These are phyloP conservation scores for Sugiyamaella grinbergsii DNA, from an alignment of 1,139 yeast species.

Conservation along the genomic window DNA sequence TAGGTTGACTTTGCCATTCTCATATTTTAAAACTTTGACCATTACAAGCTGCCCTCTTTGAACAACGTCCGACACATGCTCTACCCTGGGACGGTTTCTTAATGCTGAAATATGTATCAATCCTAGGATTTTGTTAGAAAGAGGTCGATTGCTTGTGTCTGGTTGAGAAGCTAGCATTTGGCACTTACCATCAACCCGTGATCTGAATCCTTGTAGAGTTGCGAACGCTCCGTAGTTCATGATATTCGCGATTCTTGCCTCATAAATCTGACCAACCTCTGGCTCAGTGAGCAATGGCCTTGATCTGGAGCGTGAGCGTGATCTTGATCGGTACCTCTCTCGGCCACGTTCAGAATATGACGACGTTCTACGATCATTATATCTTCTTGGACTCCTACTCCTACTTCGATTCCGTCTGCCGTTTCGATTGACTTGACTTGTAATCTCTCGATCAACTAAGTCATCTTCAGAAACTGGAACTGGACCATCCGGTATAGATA, in stretches of 20 bases:
- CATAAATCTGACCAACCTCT: conserved; percentile 51
- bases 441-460: conserved; percentile 1
- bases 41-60: conserved; percentile 61
- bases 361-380: not conserved
- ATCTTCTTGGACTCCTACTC: not conserved
- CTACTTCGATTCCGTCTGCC: not conserved
- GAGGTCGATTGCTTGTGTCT: not conserved
- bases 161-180: not conserved
- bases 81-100: conserved; percentile 50
- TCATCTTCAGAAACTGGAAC: conserved; percentile 1
- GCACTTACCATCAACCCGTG: conserved; percentile 51
- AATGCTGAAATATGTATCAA: conserved; percentile 78
- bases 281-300: conserved; percentile 35
- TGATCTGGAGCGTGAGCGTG: conserved; percentile 17
- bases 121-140: conserved; percentile 25
- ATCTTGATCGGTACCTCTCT: conserved; percentile 1
- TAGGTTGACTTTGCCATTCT: conserved; percentile 54
- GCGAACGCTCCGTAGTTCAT: conserved; percentile 82
- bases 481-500: conserved; percentile 31
- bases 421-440: not conserved
- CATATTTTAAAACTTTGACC: conserved; percentile 59
- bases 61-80: conserved; percentile 62
- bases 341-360: conserved; percentile 2
- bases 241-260: conserved; percentile 61
- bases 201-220: conserved; percentile 46